phyloP scores from a whole-genome alignment of 164 flowering plant genomes.

The Berberis vulgaris region DNA sequence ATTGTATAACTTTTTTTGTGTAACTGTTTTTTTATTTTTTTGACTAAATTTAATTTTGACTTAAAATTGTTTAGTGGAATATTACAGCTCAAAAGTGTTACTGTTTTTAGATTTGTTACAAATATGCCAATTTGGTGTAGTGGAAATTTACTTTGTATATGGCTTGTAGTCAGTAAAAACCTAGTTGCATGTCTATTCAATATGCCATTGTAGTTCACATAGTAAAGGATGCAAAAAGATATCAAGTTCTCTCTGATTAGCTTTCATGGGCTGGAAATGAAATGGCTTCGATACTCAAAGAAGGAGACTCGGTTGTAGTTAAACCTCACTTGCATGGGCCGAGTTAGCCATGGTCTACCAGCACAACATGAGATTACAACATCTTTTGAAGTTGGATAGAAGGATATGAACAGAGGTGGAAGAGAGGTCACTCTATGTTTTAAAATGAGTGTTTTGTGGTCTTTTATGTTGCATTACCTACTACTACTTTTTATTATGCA shows the following conservation, averaged over 20 bases:
- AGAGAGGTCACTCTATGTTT: slow-evolving; percentile 58
- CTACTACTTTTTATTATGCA: neutral
- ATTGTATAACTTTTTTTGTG: too few relatives aligned
- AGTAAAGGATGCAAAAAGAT: slow-evolving; percentile 81
- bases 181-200: slow-evolving; percentile 76
- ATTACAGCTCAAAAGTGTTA: too few relatives aligned
- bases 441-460: slow-evolving; percentile 56
- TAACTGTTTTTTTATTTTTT: too few relatives aligned
- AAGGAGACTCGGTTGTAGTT: slow-evolving; percentile 59
- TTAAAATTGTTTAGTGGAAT: too few relatives aligned
- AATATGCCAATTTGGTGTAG: too few relatives aligned
- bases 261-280: slow-evolving; percentile 93
- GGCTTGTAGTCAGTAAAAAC: slow-evolving; percentile 85
- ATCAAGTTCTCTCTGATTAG: slow-evolving; percentile 76
- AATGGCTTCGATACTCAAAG: slow-evolving; percentile 90
- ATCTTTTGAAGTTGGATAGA: slow-evolving; percentile 47
- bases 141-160: too few relatives aligned
- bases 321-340: slow-evolving; percentile 80
- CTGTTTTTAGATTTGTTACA: too few relatives aligned
- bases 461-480: too few relatives aligned
- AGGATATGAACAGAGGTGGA: slow-evolving; percentile 56
- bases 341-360: slow-evolving; percentile 88
- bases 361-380: slow-evolving; percentile 82
- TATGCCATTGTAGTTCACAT: slow-evolving; percentile 83
- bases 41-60: too few relatives aligned